Percentiles rank a stretch among this genome's conserved stretches.
Conservation (phyloP, 768 basidiomycete species). For the Lentinula sp. region DNA sequence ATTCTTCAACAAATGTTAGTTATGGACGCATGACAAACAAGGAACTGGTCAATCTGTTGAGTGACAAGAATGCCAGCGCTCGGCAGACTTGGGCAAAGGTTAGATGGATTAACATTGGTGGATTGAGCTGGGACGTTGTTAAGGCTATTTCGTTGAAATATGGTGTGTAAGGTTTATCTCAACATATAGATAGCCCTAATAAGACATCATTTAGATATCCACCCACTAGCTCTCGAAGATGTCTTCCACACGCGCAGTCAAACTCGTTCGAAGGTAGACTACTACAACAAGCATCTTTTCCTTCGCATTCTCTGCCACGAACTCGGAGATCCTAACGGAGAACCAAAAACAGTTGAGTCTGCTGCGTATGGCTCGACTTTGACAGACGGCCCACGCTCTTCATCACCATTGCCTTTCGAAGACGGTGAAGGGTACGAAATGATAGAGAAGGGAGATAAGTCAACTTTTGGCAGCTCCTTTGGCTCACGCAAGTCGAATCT, state of each 20-base stretch:
- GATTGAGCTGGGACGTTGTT: conserved; percentile 59
- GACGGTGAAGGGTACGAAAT: conserved; percentile 6
- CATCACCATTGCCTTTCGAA: conserved; percentile 31
- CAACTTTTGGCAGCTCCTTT: conserved; percentile 18
- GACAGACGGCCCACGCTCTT: conserved; percentile 23
- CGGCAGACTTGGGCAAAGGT: conserved; percentile 39
- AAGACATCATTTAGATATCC: conserved; percentile 27
- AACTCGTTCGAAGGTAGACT: conserved; percentile 63
- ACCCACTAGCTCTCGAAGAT: conserved; percentile 60
- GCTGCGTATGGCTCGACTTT: background rate
- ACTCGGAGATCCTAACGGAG: conserved; percentile 29
- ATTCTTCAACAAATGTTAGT: conserved; percentile 49
- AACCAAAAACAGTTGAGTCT: background rate
- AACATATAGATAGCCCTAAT: no score
- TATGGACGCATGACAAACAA: conserved; percentile 52
- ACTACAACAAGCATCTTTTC: conserved; percentile 67
- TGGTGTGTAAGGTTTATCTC: conserved; percentile 27
- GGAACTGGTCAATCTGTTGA: conserved; percentile 42
- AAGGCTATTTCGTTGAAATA: conserved; percentile 54
- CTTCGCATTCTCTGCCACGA: conserved; percentile 63
- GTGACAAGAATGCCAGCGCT: conserved; percentile 21
- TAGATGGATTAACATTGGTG: conserved; percentile 63
- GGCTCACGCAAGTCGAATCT: conserved; percentile 8
- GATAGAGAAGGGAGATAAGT: conserved; percentile 21
- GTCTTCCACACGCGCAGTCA: conserved; percentile 50